Evolutionary conservation across 2,329 filamentous ascomycete species (phyloP), one percentile per base, ranked within the genome.

Genomic region (Penicillium thymicola): DNA sequence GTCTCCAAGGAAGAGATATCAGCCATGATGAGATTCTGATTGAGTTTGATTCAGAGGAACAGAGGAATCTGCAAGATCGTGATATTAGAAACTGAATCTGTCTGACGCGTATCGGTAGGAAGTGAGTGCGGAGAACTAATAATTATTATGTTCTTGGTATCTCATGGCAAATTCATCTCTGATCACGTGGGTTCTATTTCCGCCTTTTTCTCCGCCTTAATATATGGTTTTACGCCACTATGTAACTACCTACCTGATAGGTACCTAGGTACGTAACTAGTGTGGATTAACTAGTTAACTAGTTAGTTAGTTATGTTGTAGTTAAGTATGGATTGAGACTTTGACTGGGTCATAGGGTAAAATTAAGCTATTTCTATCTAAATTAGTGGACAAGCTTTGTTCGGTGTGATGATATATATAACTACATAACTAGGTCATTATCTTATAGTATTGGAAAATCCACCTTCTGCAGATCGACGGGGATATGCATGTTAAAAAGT

Each of bases 1-100:
- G 71, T 72, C 67, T 80, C 76, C 21, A 80, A 67, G 48, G 72
- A 70, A 43, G 73, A 70, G 28, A 79, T 66, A 49, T 79, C 76
- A 27, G 70, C 70, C 77, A 79, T 79, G 43, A 23, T 71, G 51
- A 23, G 3, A 34, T 13, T 32, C 2, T 32, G 30, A 32, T 32
- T 32, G 27, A 23, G 16, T 16, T 9, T 21, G 18, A 27, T 41
- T 42, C n/a, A 8, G 16, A 23, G 8, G 21, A 14, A 21, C 21
- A 21, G 21, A 5, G 5, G 18, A 21, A 21, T 21, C 21, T 54
- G 8, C 16, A 18, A 25, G 32, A 48, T 34, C 5, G 30, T 32
- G 46, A 28, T 38, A 6, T 9, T 28, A 37, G 23, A 16, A 28
- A 27, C 3, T 44, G 13, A 5, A 23, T 18, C 44, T 11, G 38